Conservation (phyloP, 305 asterid genomes). For the Fraxinus velutina region DNA sequence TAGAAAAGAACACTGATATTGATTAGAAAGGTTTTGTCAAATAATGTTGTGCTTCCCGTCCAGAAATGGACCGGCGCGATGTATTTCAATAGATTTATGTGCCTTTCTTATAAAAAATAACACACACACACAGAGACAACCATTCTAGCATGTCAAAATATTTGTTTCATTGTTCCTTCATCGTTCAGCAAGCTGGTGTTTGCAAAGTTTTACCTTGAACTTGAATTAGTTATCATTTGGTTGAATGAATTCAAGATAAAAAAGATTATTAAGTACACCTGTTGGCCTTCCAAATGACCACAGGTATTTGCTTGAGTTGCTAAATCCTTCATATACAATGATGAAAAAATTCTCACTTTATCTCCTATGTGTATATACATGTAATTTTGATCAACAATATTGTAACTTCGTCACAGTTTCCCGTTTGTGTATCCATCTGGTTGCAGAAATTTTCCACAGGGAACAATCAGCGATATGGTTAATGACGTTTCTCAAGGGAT, state of each 20-base stretch:
- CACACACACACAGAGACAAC: neutral
- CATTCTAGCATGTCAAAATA: slow-evolving; percentile 9
- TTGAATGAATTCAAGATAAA: slow-evolving; percentile 1
- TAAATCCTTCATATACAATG: neutral
- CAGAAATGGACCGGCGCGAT: slow-evolving; percentile 9
- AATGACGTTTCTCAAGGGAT: slow-evolving; percentile 78
- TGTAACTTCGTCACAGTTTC: slow-evolving; percentile 21
- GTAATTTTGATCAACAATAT: neutral
- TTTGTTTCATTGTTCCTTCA: neutral
- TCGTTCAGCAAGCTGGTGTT: neutral
- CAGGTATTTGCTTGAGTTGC: slow-evolving; percentile 11
- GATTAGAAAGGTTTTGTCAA: neutral
- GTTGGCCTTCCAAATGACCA: neutral
- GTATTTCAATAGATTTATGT: neutral
- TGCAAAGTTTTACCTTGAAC: neutral
- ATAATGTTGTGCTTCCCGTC: neutral
- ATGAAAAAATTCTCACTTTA: neutral
- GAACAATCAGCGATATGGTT: slow-evolving; percentile 94
- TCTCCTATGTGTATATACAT: neutral
- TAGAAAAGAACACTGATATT: slow-evolving; percentile 1
- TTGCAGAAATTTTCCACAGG: slow-evolving; percentile 97
- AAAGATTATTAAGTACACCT: slow-evolving; percentile 2
- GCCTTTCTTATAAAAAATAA: neutral
- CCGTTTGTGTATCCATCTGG: slow-evolving; percentile 12
- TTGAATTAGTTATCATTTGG: slow-evolving; percentile 9